Base-by-base conservation (phyloP, 2,329 filamentous ascomycete species). In the Nothomitra cinnamomea region DNA sequence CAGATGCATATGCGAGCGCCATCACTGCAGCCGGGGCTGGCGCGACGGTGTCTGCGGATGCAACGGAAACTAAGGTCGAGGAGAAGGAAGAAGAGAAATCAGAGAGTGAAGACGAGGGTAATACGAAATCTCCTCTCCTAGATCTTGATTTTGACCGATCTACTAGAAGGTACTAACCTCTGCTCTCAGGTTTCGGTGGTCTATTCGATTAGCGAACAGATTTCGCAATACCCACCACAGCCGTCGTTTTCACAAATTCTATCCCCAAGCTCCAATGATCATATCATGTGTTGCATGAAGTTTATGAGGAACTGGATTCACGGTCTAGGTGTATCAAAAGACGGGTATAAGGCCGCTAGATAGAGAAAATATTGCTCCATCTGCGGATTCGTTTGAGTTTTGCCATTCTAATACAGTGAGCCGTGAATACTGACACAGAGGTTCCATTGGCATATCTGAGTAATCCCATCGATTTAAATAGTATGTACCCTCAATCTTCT, bases 1-100 rank as follows among this genome's bases (percentile, higher is more conserved):
- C 94, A 63, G 92, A 98, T 54, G 87, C 87, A 54, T 98, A 96
- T 71, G 92, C 90, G 60, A 70, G 87, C 50, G 76, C 89, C 61
- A 87, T 84, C 61, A 87, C 90, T 56, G 79, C 69, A 60, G 83
- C 82, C 55, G 75, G 74, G 56, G 74, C 79, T 54, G 72, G 72
- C 53, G 67, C 71, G 49, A 69, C 71, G 57, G 72, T 71, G 58
- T 70, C 69, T 54, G 75, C 72, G 58, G 74, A 70, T 53, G 73
- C 70, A 51, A 72, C 71, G 53, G 69, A 71, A 56, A 72, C 72
- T 55, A 70, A 71, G 53, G 73, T 75, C 58, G 74, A 77, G 62
- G 75, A 79, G 65, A 75, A 80, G 67, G 76, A 80, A 64, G 78
- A 82, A 64, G 76, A 79, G 61, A 74, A 81, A 63, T 81, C 83